phyloP scores from a whole-genome alignment of 768 basidiomycete genomes.

The Tricholoma bakamatsutake region DNA sequence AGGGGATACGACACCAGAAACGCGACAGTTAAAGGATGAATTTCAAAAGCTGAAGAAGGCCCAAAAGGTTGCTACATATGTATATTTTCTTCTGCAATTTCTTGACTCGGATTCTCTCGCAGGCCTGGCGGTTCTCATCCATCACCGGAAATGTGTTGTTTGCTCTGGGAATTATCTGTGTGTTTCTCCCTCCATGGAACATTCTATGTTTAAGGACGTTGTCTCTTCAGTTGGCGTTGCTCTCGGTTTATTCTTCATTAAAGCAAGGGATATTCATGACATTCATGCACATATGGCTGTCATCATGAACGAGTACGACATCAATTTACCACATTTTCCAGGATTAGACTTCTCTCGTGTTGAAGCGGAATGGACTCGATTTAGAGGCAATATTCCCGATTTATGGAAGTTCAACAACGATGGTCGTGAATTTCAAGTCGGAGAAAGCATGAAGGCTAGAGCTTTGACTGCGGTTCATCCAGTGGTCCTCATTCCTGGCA shows the following conservation, averaged over 20 bases:
- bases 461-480: slow-evolving; percentile 71
- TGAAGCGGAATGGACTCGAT: slow-evolving; percentile 64
- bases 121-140: slow-evolving; percentile 23
- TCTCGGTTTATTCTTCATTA: slow-evolving; percentile 59
- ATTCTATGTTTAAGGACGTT: not conserved
- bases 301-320: slow-evolving; percentile 65
- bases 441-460: slow-evolving; percentile 57
- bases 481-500: slow-evolving; percentile 82
- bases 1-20: not conserved
- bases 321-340: slow-evolving; percentile 57
- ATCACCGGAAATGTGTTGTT: slow-evolving; percentile 56
- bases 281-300: slow-evolving; percentile 64
- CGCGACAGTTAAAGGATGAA: slow-evolving; percentile 8
- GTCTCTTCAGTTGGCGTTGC: slow-evolving; percentile 51
- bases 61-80: slow-evolving; percentile 5
- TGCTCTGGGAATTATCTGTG: slow-evolving; percentile 60
- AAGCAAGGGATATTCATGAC: slow-evolving; percentile 60
- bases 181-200: slow-evolving; percentile 1
- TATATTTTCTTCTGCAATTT: not conserved
- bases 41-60: slow-evolving; percentile 20
- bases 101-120: slow-evolving; percentile 1
- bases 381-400: slow-evolving; percentile 68
- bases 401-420: slow-evolving; percentile 79
- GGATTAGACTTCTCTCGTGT: slow-evolving; percentile 63
- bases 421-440: slow-evolving; percentile 75